Conservation (phyloP, 2,329 filamentous ascomycete species). For the Sporothrix pseudoabietina region DNA sequence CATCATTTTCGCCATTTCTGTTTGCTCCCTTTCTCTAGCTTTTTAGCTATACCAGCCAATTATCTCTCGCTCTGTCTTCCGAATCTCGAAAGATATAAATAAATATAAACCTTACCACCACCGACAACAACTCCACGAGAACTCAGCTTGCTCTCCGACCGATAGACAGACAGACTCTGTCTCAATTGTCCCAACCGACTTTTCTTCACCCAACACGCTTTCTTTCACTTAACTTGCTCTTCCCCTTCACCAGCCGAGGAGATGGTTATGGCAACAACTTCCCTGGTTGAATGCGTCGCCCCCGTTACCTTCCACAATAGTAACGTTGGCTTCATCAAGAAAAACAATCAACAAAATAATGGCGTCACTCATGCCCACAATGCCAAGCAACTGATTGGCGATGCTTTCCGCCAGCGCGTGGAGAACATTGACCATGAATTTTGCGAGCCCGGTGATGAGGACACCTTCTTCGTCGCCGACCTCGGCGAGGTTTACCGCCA, state of each 20-base stretch:
- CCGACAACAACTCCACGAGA: not conserved
- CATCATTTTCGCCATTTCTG: constrained; percentile 43
- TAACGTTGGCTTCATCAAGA: constrained; percentile 55
- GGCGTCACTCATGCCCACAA: constrained; percentile 44
- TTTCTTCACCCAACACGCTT: not conserved
- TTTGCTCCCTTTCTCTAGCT: constrained; percentile 24
- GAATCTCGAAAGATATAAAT: constrained; percentile 17
- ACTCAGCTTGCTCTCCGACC: not conserved
- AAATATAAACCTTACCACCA: not conserved
- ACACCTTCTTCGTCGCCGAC: constrained; percentile 97
- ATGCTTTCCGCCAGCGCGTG: constrained; percentile 83
- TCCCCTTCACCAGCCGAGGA: constrained; percentile 43
- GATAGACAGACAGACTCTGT: not conserved
- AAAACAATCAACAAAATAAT: constrained; percentile 42
- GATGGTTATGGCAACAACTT: constrained; percentile 67
- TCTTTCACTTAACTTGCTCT: not conserved
- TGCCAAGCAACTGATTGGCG: constrained; percentile 80
- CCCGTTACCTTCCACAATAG: constrained; percentile 52
- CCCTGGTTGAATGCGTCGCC: constrained; percentile 55
- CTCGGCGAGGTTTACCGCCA: constrained; percentile 98
- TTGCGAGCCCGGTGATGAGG: constrained; percentile 91
- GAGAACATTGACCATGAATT: constrained; percentile 80
- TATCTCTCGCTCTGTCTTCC: not conserved
- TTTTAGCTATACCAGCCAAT: not conserved
- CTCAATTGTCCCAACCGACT: not conserved